These are phyloP conservation scores for Euphorbia celastroides DNA, from an alignment of 441 rosid genomes.

Conservation along the genomic window DNA sequence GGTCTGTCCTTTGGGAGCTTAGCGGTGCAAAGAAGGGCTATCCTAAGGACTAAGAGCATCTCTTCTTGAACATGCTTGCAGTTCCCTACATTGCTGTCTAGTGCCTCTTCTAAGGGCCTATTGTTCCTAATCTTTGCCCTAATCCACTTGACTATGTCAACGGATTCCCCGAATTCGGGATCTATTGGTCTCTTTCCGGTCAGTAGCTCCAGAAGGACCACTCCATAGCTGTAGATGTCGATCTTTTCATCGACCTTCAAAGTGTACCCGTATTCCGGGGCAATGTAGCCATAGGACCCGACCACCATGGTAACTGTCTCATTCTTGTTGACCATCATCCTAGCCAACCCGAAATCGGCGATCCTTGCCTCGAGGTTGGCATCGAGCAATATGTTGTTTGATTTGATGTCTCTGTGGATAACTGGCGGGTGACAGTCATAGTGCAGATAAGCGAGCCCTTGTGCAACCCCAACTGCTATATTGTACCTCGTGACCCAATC, in stretches of 20 bases:
- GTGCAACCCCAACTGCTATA: constrained; percentile 90
- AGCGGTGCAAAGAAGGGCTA: constrained; percentile 77
- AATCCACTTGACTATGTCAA: constrained; percentile 61
- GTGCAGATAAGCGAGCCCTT: constrained; percentile 91
- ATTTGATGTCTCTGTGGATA: constrained; percentile 87
- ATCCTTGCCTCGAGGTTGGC: constrained; percentile 87
- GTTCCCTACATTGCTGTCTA: constrained; percentile 65
- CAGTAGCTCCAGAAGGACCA: constrained; percentile 64
- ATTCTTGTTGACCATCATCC: constrained; percentile 70
- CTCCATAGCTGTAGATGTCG: constrained; percentile 81
- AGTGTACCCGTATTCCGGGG: constrained; percentile 90
- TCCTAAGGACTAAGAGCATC: constrained; percentile 79
- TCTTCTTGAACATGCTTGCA: constrained; percentile 86
- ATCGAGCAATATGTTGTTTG: constrained; percentile 89
- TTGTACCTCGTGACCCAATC: constrained; percentile 88
- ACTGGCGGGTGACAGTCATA: constrained; percentile 91
- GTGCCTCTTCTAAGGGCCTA: constrained; percentile 50
- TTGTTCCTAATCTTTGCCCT: constrained; percentile 58
- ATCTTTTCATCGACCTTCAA: constrained; percentile 81
- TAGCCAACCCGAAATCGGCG: constrained; percentile 96
- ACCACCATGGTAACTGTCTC: constrained; percentile 95
- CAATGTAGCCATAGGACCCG: constrained; percentile 96
- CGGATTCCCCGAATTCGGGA: constrained; percentile 56
- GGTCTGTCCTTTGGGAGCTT: constrained; percentile 91
- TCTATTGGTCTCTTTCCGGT: constrained; percentile 63